phyloP scores from a whole-genome alignment of 495 filamentous ascomycete genomes.

The Thermothielavioides terrestris region DNA sequence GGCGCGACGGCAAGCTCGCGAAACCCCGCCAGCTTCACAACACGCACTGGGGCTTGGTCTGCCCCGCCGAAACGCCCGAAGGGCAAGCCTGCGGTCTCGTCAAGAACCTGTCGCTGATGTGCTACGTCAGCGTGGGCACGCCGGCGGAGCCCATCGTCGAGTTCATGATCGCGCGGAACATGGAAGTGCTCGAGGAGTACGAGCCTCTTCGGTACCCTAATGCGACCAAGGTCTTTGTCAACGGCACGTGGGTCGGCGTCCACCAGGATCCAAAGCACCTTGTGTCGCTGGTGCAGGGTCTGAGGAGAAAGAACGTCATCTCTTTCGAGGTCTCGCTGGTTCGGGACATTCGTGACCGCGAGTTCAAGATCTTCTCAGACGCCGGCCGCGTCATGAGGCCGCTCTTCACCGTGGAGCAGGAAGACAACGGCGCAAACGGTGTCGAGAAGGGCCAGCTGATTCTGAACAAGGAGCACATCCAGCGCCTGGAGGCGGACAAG shows the following conservation, averaged over 20 bases:
- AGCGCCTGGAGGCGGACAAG: slow-evolving; percentile 51
- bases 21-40: slow-evolving; percentile 98
- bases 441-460: slow-evolving; percentile 67
- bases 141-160: slow-evolving; percentile 83
- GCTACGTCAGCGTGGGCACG: slow-evolving; percentile 89
- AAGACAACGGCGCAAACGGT: slow-evolving; percentile 61
- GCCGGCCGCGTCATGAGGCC: slow-evolving; percentile 90
- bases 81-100: slow-evolving; percentile 97
- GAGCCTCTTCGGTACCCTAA: slow-evolving; percentile 81
- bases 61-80: slow-evolving; percentile 95
- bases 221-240: slow-evolving; percentile 95
- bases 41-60: slow-evolving; percentile 97
- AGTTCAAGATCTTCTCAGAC: slow-evolving; percentile 98
- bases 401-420: slow-evolving; percentile 66
- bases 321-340: slow-evolving; percentile 87
- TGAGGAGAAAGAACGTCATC: slow-evolving; percentile 69
- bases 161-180: slow-evolving; percentile 87
- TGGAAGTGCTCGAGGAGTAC: slow-evolving; percentile 96
- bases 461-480: slow-evolving; percentile 73
- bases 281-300: slow-evolving; percentile 62
- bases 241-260: slow-evolving; percentile 94
- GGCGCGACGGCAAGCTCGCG: slow-evolving; percentile 94
- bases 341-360: slow-evolving; percentile 87
- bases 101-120: slow-evolving; percentile 98
- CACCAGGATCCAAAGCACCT: slow-evolving; percentile 76